phyloP scores from a whole-genome alignment of 2,329 filamentous ascomycete species.

The Diaporthe australafricana region DNA sequence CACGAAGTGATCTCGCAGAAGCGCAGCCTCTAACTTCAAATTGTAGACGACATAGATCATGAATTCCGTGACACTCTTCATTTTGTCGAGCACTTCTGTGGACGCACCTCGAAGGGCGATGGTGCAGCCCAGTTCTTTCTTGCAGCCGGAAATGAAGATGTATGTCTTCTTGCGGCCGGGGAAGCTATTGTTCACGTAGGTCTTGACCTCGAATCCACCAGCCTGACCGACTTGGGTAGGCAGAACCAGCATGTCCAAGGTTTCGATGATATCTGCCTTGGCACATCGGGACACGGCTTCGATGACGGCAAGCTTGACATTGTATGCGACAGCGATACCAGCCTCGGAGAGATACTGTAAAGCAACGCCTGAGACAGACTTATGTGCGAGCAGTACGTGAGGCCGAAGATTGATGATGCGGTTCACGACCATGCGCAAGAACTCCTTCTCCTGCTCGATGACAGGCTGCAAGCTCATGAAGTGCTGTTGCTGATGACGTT shows the following conservation, averaged over 20 bases:
- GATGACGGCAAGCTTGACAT: constrained; percentile 95
- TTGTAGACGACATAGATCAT: constrained; percentile 99
- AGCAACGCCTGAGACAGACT: constrained; percentile 90
- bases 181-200: constrained; percentile 84
- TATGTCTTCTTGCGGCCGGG: constrained; percentile 89
- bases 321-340: constrained; percentile 93
- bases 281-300: constrained; percentile 94
- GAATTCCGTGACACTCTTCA: constrained; percentile 96
- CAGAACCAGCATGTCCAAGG: constrained; percentile 89
- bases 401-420: constrained; percentile 88
- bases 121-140: constrained; percentile 91
- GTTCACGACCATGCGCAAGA: constrained; percentile 89
- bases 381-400: constrained; percentile 89
- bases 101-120: constrained; percentile 89
- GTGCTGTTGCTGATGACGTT: constrained; percentile 86
- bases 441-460: constrained; percentile 96
- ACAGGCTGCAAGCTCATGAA: constrained; percentile 99
- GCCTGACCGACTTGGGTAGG: constrained; percentile 83
- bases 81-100: constrained; percentile 75
- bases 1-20: constrained; percentile 88
- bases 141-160: constrained; percentile 92
- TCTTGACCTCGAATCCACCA: constrained; percentile 93
- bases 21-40: constrained; percentile 91
- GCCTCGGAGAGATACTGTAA: constrained; percentile 88
- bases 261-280: constrained; percentile 92